A percentile compares a stretch with the other conserved stretches of the same genome.
Conservation (phyloP, 257 asterid genomes). For the Solanum infundibuliforme region DNA sequence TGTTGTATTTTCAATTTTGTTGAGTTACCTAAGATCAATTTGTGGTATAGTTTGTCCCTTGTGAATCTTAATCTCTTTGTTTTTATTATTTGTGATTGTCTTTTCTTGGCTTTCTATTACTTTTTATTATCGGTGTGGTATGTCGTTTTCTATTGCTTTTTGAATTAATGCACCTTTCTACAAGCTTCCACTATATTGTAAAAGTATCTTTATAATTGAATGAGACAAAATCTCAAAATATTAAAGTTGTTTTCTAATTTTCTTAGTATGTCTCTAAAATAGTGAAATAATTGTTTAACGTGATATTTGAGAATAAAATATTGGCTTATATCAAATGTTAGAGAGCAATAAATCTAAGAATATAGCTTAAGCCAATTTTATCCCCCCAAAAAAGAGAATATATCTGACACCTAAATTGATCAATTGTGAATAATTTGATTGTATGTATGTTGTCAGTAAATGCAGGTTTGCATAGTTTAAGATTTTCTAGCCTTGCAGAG, state of each 20-base stretch:
- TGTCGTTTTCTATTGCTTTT: neutral
- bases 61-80: neutral
- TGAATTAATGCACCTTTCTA: neutral
- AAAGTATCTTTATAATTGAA: neutral
- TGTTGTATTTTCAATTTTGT: neutral
- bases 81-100: neutral
- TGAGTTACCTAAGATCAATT: neutral
- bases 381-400: neutral
- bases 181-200: neutral
- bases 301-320: neutral
- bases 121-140: neutral
- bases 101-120: neutral
- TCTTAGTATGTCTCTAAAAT: neutral
- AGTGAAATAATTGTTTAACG: neutral
- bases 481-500: neutral
- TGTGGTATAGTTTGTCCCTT: neutral
- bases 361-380: neutral
- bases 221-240: neutral
- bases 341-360: neutral
- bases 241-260: neutral
- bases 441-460: neutral
- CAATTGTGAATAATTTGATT: neutral
- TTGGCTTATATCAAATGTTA: neutral
- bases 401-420: neutral
- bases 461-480: neutral